A percentile compares a stretch with the other conserved stretches of the same genome.
These are phyloP conservation scores for Leptomonas seymouri DNA, from an alignment of 208 protist species.

Conservation along the genomic window DNA sequence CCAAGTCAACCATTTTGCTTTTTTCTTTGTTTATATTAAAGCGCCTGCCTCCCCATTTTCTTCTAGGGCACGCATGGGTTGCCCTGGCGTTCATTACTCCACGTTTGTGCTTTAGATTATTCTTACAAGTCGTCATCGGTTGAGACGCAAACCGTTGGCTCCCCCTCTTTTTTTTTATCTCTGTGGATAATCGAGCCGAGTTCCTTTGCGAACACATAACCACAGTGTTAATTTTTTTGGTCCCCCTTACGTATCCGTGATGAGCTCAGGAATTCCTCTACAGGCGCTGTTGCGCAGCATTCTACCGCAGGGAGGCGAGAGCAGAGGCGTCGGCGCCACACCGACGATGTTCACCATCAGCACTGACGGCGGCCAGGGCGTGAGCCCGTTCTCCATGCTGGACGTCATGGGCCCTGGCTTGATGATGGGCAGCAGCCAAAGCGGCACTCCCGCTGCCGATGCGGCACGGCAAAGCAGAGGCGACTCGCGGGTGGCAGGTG, in stretches of 20 bases:
- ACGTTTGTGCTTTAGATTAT: too few species aligned
- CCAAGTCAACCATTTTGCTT: background rate
- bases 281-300: slow-evolving; percentile 26
- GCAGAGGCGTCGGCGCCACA: slow-evolving; percentile 2
- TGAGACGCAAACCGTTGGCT: too few species aligned
- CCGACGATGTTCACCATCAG: slow-evolving; percentile 27
- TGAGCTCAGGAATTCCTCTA: slow-evolving; percentile 25
- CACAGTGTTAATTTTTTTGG: too few species aligned
- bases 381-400: slow-evolving; percentile 24
- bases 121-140: too few species aligned
- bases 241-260: background rate
- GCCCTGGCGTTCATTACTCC: too few species aligned
- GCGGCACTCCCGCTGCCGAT: background rate
- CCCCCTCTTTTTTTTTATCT: too few species aligned
- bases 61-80: too few species aligned
- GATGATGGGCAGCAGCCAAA: slow-evolving; percentile 2
- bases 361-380: slow-evolving; percentile 7
- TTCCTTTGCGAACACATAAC: too few species aligned
- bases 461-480: background rate
- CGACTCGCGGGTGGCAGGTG: background rate
- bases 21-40: background rate
- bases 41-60: too few species aligned
- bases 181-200: too few species aligned
- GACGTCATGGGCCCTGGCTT: slow-evolving; percentile 23
- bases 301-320: slow-evolving; percentile 10